Conservation (phyloP, 371 early-diverging fungal genomes). For the Syncephalastrum sp. region DNA sequence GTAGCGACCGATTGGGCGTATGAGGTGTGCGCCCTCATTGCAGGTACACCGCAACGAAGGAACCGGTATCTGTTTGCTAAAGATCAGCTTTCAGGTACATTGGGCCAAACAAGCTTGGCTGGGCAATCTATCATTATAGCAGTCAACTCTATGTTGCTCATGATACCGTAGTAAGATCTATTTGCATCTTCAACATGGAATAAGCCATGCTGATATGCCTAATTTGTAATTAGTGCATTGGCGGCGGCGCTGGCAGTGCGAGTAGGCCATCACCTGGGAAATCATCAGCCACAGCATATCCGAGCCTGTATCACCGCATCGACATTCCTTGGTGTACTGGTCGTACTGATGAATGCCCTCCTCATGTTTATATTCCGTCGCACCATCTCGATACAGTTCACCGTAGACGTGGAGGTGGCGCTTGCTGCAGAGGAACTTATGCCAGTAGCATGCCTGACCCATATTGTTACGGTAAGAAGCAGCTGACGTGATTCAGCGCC, state of each 20-base stretch:
- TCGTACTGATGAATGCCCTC: not conserved
- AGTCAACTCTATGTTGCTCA: slow-evolving; percentile 30
- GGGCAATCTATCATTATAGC: slow-evolving; percentile 40
- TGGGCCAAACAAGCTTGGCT: slow-evolving; percentile 42
- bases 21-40: slow-evolving; percentile 47
- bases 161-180: slow-evolving; percentile 40
- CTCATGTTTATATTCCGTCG: slow-evolving; percentile 22
- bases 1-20: slow-evolving; percentile 49
- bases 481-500: too few species aligned
- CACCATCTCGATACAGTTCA: slow-evolving; percentile 34
- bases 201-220: not conserved
- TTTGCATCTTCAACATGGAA: not conserved
- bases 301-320: too few species aligned
- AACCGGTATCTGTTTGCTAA: too few species aligned
- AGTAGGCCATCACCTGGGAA: slow-evolving; percentile 42
- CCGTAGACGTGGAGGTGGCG: slow-evolving; percentile 51
- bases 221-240: slow-evolving; percentile 21
- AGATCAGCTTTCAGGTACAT: slow-evolving; percentile 14
- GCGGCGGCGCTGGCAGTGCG: slow-evolving; percentile 32
- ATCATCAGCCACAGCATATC: not conserved
- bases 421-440: slow-evolving; percentile 51
- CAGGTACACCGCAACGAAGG: slow-evolving; percentile 13
- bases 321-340: too few species aligned
- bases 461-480: slow-evolving; percentile 48
- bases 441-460: slow-evolving; percentile 77